phyloP scores from a whole-genome alignment of 257 asterid genomes.

The Solanum tacnaense region DNA sequence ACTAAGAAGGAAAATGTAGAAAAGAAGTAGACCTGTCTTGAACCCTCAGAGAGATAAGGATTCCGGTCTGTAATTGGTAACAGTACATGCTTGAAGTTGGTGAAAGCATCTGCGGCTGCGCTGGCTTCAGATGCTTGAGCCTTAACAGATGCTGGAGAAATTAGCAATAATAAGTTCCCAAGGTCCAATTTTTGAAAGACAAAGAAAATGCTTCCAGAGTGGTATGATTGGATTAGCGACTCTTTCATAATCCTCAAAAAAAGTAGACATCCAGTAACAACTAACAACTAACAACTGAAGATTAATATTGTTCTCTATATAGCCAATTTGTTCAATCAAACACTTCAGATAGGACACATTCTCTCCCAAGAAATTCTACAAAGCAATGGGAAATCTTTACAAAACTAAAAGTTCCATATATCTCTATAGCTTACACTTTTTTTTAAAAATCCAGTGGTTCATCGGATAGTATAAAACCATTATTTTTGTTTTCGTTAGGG shows the following conservation, averaged over 20 bases:
- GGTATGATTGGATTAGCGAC: background rate
- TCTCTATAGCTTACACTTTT: background rate
- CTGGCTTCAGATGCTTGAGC: constrained; percentile 40
- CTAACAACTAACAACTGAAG: background rate
- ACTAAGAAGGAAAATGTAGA: background rate
- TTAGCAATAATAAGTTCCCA: background rate
- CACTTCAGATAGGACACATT: background rate
- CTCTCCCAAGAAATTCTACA: background rate
- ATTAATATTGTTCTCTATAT: background rate
- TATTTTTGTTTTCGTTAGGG: background rate
- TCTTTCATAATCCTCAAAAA: background rate
- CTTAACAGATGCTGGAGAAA: constrained; percentile 44
- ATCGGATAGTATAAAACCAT: background rate
- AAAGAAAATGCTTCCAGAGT: background rate
- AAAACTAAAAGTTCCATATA: background rate
- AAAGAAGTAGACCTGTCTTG: constrained; percentile 56
- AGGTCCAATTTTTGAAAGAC: background rate
- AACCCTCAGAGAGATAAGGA: constrained; percentile 88
- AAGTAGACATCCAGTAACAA: background rate
- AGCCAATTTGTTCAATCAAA: background rate
- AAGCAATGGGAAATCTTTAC: background rate
- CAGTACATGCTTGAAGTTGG: constrained; percentile 76
- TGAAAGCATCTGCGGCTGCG: constrained; percentile 41
- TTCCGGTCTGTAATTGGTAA: constrained; percentile 85
- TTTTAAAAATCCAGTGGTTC: background rate